Evolutionary conservation across 768 basidiomycete species (phyloP), one percentile per base, ranked within the genome.

Genomic region (Candolleomyces aberdarensis): DNA sequence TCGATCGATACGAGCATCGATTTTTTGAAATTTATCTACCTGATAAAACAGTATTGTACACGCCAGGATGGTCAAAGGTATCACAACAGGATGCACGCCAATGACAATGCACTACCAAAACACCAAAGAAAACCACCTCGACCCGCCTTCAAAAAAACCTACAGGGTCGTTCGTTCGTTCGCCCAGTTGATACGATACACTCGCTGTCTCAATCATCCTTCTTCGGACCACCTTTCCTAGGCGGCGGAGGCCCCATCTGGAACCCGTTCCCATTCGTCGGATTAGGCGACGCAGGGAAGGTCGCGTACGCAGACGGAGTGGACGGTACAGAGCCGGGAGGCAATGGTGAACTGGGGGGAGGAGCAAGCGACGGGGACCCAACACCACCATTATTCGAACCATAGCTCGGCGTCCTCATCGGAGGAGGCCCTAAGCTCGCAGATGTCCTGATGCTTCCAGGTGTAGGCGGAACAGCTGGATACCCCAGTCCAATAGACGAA

Each of bases 251-350:
- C 19, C 66, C 66, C 36, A 66, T 62, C 49, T 64, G 59, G 8
- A 57, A 46, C 50, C 69, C 72, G 64, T 70, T 70, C 56, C 67
- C 69, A 68, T 68, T 71, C 50, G 60, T 62, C 19, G 70, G 62
- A 54, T 69, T 69, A 9, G 76, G 74, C 5, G 76, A 68, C 14
- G 71, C 56, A 55, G 78, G 75, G 67, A 75, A 78, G 39, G 68
- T 63, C 8, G 70, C 66, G 62, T 74, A 74, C 52, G 54, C 63
- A 26, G 69, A 70, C 2, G 77, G 75, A 47, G 77, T 73, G 20
- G 71, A 67, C 54, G 74, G 76, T 50, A 71, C 71, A 44, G 66
- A 69, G 32, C 62, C 71, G 6, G 36, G 36, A 2, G 36, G 36
- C 5, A 36, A 8, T 5, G 36, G 36, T 11, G 36, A 36, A 6